Evolutionary conservation across 2,329 filamentous ascomycete genomes (phyloP).

Genomic region (Volutella citrinella): DNA sequence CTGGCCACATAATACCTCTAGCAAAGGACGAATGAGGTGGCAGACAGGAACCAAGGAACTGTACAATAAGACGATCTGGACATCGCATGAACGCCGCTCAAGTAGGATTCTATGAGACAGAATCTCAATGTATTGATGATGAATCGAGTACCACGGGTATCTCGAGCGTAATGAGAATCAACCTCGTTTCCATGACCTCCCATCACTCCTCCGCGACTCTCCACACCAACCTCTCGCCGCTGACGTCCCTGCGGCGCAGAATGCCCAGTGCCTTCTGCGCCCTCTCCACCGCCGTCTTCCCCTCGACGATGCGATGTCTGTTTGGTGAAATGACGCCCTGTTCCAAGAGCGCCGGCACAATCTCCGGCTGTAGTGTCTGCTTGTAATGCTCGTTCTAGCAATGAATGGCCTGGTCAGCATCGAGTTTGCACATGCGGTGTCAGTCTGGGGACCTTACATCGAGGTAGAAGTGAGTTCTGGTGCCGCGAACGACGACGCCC

Average conservation of each 20-base stretch:
- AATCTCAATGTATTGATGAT: no score
- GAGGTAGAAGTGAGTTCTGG: conserved; percentile 37
- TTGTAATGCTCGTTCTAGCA: conserved; percentile 53
- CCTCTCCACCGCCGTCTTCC: conserved; percentile 34
- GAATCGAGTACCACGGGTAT: no score
- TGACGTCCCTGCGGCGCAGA: conserved; percentile 35
- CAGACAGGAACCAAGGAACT: conserved; percentile 1
- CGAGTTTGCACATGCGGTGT: conserved; percentile 7
- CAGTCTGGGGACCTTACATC: conserved; percentile 12
- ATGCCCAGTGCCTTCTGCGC: conserved; percentile 36
- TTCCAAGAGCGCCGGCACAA: conserved; percentile 48
- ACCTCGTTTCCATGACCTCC: no score
- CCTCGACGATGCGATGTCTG: conserved; percentile 39
- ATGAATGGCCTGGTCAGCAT: no score
- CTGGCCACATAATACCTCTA: no score
- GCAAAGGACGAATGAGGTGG: no score
- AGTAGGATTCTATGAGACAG: no score
- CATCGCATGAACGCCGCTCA: no score
- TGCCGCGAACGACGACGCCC: conserved; percentile 50
- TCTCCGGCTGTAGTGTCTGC: conserved; percentile 50
- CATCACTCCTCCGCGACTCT: conserved; percentile 22
- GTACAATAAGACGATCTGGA: no score
- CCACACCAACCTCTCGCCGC: conserved; percentile 41
- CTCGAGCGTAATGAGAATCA: no score
- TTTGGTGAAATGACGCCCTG: conserved; percentile 39